These are phyloP conservation scores for Sporothrix mexicana DNA, from an alignment of 2,329 filamentous ascomycete species.

Conservation along the genomic window DNA sequence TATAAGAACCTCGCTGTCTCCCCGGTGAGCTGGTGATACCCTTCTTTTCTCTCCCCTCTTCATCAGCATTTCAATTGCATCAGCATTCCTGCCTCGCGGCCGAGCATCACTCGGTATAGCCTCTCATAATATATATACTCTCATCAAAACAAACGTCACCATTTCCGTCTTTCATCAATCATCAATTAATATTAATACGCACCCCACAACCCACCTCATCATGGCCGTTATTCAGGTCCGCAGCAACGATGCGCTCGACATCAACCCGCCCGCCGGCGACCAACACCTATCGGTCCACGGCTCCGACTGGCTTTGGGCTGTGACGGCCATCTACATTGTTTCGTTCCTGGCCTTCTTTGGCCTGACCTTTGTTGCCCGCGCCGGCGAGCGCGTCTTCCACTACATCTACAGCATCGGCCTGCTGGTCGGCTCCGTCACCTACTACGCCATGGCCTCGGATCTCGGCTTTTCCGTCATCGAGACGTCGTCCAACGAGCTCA, in stretches of 20 bases:
- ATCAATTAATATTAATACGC: neutral
- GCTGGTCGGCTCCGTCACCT: slow-evolving; percentile 56
- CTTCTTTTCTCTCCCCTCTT: neutral
- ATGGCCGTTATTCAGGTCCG: slow-evolving; percentile 46
- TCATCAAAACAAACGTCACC: neutral
- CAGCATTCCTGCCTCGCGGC: neutral
- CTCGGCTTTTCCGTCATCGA: slow-evolving; percentile 53
- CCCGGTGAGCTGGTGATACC: neutral
- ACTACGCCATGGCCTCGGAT: slow-evolving; percentile 60
- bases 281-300: slow-evolving; percentile 52
- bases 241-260: slow-evolving; percentile 54
- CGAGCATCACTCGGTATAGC: neutral
- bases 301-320: slow-evolving; percentile 62
- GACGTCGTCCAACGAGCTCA: slow-evolving; percentile 42
- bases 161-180: neutral
- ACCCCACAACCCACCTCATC: slow-evolving; percentile 22
- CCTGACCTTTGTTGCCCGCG: slow-evolving; percentile 51
- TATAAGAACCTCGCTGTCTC: slow-evolving; percentile 20
- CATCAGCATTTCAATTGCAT: slow-evolving; percentile 2
- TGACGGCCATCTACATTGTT: slow-evolving; percentile 56
- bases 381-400: slow-evolving; percentile 61
- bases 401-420: slow-evolving; percentile 59
- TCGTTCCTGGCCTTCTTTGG: slow-evolving; percentile 52
- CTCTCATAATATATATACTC: neutral
- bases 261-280: slow-evolving; percentile 53